phyloP scores from a whole-genome alignment of 495 filamentous ascomycete genomes.

The Lasiosphaeriaceae sp. region DNA sequence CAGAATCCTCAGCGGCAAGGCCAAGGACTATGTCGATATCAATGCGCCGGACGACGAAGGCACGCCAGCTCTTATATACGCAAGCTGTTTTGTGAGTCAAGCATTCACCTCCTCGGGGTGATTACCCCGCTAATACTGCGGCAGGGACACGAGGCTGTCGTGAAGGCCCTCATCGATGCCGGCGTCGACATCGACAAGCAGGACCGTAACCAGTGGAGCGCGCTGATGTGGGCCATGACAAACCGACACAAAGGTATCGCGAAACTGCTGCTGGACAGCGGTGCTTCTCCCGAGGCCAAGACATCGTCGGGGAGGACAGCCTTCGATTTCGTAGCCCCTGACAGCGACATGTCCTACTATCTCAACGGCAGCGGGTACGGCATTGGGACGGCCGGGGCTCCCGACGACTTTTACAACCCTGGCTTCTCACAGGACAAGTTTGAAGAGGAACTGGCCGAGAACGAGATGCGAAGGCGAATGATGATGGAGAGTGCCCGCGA shows the following conservation, averaged over 20 bases:
- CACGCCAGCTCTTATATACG: slow-evolving; percentile 92
- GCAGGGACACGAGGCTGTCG: slow-evolving; percentile 88
- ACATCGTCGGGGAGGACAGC: slow-evolving; percentile 93
- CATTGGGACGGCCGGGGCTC: slow-evolving; percentile 81
- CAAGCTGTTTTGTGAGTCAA: slow-evolving; percentile 87
- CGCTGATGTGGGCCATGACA: slow-evolving; percentile 99
- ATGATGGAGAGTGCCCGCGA: slow-evolving; percentile 99
- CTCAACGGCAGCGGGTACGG: slow-evolving; percentile 89
- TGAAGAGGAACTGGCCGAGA: slow-evolving; percentile 96
- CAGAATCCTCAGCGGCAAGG: slow-evolving; percentile 71
- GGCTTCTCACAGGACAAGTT: slow-evolving; percentile 92
- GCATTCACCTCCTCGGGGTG: not conserved
- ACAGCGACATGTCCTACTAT: slow-evolving; percentile 95
- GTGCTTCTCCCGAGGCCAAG: slow-evolving; percentile 91
- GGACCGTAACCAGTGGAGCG: slow-evolving; percentile 94
- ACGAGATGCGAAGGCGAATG: slow-evolving; percentile 92
- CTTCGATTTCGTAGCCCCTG: slow-evolving; percentile 89
- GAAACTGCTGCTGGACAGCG: slow-evolving; percentile 85
- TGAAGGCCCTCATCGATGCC: slow-evolving; percentile 74
- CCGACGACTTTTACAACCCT: slow-evolving; percentile 90
- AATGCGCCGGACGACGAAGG: slow-evolving; percentile 93
- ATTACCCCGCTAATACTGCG: slow-evolving; percentile 16
- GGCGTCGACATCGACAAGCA: slow-evolving; percentile 92
- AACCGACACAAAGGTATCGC: slow-evolving; percentile 95
- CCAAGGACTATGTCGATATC: slow-evolving; percentile 75